Conservation (phyloP, 805 yeast species). For the Clavispora asparagi region DNA sequence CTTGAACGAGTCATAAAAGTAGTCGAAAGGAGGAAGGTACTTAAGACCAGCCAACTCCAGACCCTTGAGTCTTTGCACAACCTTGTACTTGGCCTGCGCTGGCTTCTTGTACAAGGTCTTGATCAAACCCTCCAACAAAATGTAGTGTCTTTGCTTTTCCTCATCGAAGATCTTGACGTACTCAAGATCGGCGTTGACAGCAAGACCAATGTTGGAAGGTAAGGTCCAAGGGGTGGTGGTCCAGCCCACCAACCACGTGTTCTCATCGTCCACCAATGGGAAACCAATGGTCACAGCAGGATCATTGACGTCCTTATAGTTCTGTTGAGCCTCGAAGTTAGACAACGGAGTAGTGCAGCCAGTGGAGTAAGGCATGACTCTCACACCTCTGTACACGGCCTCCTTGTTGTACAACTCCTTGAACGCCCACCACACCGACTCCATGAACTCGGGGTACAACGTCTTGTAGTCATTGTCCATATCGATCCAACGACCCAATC, state of each 20-base stretch:
- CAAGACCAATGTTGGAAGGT: conserved; percentile 88
- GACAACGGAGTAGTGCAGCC: conserved; percentile 95
- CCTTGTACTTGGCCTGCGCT: conserved; percentile 76
- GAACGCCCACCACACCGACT: conserved; percentile 99
- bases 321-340: conserved; percentile 97
- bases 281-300: conserved; percentile 95
- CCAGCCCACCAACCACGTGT: conserved; percentile 91
- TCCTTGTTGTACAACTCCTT: conserved; percentile 79
- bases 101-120: conserved; percentile 92
- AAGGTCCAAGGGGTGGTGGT: conserved; percentile 99
- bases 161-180: conserved; percentile 91
- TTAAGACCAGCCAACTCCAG: conserved; percentile 70
- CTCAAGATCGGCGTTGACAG: conserved; percentile 87
- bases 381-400: conserved; percentile 87
- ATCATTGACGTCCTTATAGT: conserved; percentile 94
- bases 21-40: conserved; percentile 81
- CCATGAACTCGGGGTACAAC: conserved; percentile 93
- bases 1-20: conserved; percentile 68
- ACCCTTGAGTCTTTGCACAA: conserved; percentile 79
- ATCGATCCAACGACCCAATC: conserved; percentile 99
- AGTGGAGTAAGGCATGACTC: conserved; percentile 99
- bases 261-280: conserved; percentile 72
- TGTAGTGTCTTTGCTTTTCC: conserved; percentile 73
- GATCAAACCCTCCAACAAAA: conserved; percentile 77
- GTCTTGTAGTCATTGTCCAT: conserved; percentile 98